Evolutionary conservation across 305 asterid species (phyloP), one percentile per base, ranked within the genome.

Genomic region (Caryopteris hybrid): DNA sequence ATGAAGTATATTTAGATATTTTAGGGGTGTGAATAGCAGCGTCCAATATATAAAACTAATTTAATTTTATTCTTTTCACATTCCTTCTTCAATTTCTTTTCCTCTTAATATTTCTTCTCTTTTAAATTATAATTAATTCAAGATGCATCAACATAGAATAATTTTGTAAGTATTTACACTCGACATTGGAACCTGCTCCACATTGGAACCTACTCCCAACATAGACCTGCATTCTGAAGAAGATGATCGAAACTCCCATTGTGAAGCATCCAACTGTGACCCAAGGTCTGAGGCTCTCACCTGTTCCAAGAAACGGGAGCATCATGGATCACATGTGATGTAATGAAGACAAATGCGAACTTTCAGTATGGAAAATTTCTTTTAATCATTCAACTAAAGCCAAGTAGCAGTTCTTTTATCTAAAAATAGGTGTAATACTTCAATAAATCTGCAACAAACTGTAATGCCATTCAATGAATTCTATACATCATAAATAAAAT

Each of bases 241-340:
- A 91, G 72, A 88, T 86, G 70, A 91, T 78, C 7, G 93, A 91
- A 20, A 91, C 82, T 7, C 92, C 93, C 91, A 88, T 88, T n/a
- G 83, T 63, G 61, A 91, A 78, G 88, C 96, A 88, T 72, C 95
- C 97, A 61, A 80, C 77, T 11, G 92, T 90, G 48, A 88, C 96
- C 90, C 96, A 89, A 58, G 97, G 97, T 84, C 96, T 88, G 77
- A 88, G 73, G 45, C 96, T 83, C 77, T 88, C 96, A 70, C 96
- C 96, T 88, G 84, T 76, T 57, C 5, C 69, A 42, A 18, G 29
- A 1, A 70, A 29, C 22, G 38, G 18, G 17, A 64, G 48, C 34
- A 69, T 36, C 31, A 14, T 8, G 47, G 64, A 68, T 18, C 54
- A 42, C 31, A 39, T 17, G 54, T 25, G 48, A 36, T 14, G 25